Evolutionary conservation across 768 basidiomycete genomes (phyloP), one percentile per base, ranked within the genome.

Genomic region (Kwoniella botswanensis): DNA sequence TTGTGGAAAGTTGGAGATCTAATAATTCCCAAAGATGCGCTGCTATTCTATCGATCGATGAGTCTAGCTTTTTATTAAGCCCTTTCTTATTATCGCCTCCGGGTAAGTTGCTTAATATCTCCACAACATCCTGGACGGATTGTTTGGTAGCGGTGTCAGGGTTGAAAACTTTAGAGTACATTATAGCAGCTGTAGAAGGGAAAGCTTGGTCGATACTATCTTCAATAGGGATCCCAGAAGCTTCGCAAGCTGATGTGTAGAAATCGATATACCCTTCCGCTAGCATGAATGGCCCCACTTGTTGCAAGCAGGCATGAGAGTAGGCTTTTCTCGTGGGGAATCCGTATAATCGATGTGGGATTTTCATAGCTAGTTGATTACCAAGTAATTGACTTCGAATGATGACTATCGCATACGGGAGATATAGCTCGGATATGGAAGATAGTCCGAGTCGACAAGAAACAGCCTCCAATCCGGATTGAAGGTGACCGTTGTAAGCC

Each of bases 271-370:
- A 21, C 17, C 55, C 54, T n/a, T 66, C 62, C 0, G 74, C 53
- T 21, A 94, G 82, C 72, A 91, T 88, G 4, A 88, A 86, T 0
- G 92, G 90, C 0, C 90, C 89, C 68, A 92, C 90, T 9, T 87
- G 84, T 21, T 83, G 86, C 72, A 96, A 90, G 1, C 89, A 88
- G 3, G 89, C 88, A 71, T 88, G 85, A 0, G 91, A 91, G 70
- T 88, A 91, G 65, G 90, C 88, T 69, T 86, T 88, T 64, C 88
- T 87, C 75, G 89, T 89, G 17, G 83, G 75, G 80, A 90, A 97
- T 0, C 96, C 96, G 26, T 96, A 87, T 4, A 95, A 84, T 61
- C 87, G 86, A 41, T 89, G 89, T 2, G 92, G 90, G 9, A 96
- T 85, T 10, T 84, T 80, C 10, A 86, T 85, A 68, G 90, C 85